Conservation (phyloP, 1,284 basidiomycete genomes). For the Fistulina hepatica region DNA sequence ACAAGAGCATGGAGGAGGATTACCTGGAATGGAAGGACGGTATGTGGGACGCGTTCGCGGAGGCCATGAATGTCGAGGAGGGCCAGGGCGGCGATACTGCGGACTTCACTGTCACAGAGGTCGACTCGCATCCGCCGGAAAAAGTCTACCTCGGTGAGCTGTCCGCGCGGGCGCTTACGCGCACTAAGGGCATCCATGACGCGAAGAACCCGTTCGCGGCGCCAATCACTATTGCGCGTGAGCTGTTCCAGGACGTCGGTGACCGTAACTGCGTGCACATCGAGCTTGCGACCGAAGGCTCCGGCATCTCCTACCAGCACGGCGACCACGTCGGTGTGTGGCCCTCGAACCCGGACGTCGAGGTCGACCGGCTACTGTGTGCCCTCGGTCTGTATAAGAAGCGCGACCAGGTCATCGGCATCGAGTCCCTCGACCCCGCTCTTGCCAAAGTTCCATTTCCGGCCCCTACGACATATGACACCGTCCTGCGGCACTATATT, state of each 20-base stretch:
- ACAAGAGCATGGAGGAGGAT: constrained; percentile 99
- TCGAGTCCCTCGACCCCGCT: constrained; percentile 94
- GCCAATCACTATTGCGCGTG: constrained; percentile 66
- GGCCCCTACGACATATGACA: constrained; percentile 88
- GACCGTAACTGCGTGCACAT: constrained; percentile 93
- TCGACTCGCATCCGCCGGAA: constrained; percentile 60
- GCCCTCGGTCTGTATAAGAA: constrained; percentile 77
- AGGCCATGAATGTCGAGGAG: constrained; percentile 82
- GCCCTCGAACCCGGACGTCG: constrained; percentile 89
- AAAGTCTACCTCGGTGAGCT: constrained; percentile 93
- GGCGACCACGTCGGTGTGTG: constrained; percentile 97
- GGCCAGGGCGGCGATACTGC: constrained; percentile 93
- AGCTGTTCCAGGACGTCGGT: constrained; percentile 69
- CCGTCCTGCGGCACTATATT: constrained; percentile 93
- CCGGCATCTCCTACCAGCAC: constrained; percentile 96
- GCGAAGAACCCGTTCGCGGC: constrained; percentile 95
- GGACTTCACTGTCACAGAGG: constrained; percentile 87
- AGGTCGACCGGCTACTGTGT: constrained; percentile 83
- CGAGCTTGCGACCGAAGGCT: constrained; percentile 91
- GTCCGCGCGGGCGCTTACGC: constrained; percentile 80
- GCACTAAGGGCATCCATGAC: constrained; percentile 89
- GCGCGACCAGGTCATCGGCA: constrained; percentile 75
- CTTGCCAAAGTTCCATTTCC: constrained; percentile 99
- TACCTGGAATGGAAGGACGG: constrained; percentile 99
- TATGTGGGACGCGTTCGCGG: constrained; percentile 87